Percentiles rank a stretch among this genome's conserved stretches.
Evolutionary conservation across 1,139 yeast genomes (phyloP).

Genomic region (Saccharomyces hybrid): DNA sequence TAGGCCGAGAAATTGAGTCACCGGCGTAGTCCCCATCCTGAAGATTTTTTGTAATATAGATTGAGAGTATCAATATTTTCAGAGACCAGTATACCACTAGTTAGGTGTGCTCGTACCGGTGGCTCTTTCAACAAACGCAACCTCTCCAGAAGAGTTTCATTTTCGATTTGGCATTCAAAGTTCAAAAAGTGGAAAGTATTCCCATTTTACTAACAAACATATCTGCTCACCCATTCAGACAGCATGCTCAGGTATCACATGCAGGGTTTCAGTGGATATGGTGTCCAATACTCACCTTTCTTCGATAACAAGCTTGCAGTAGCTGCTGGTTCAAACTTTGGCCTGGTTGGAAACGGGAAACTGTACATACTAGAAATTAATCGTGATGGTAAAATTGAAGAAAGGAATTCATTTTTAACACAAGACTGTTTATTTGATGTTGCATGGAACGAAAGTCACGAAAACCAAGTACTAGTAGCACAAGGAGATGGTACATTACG

Average conservation of each 20-base stretch:
- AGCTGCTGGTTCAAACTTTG: conserved; percentile 86
- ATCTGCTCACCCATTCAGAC: not conserved
- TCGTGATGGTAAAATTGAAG: conserved; percentile 51
- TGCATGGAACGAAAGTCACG: conserved; percentile 87
- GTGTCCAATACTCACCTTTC: conserved; percentile 84
- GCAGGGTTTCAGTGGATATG: conserved; percentile 78
- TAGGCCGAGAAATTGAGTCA: not conserved
- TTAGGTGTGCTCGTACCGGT: too few relatives aligned
- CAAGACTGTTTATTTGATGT: conserved; percentile 88
- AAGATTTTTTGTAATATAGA: not conserved
- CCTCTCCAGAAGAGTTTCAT: not conserved
- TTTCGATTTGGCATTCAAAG: not conserved
- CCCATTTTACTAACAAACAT: not conserved
- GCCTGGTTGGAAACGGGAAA: conserved; percentile 89
- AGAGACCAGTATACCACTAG: not conserved
- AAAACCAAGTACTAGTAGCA: conserved; percentile 73
- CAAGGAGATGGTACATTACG: conserved; percentile 88
- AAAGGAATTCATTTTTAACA: conserved; percentile 65
- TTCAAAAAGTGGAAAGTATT: not conserved
- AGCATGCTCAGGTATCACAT: conserved; percentile 70
- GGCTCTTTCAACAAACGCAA: too few relatives aligned
- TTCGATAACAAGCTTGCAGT: conserved; percentile 88
- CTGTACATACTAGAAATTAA: conserved; percentile 61
- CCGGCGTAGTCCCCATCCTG: not conserved
- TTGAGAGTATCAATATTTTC: not conserved